phyloP scores from a whole-genome alignment of 2,329 filamentous ascomycete genomes.

The Nemania serpens region DNA sequence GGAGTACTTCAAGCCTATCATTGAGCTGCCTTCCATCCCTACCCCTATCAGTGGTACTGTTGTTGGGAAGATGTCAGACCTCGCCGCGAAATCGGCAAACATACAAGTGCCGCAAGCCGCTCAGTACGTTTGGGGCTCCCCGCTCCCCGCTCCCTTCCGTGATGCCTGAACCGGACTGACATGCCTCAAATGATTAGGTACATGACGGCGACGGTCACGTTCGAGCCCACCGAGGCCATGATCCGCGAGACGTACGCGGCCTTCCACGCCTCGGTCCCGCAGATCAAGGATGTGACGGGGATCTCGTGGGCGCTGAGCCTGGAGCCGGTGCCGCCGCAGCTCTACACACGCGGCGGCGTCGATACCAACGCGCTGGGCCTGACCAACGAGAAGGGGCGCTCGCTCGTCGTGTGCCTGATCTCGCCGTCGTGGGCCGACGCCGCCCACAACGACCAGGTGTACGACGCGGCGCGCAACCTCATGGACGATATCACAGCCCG shows the following conservation, averaged over 20 bases:
- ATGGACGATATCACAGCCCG: constrained; percentile 3
- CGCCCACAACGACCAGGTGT: constrained; percentile 13
- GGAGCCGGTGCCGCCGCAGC: constrained; percentile 28
- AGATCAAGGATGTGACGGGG: constrained; percentile 4
- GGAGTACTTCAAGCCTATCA: constrained; percentile 20
- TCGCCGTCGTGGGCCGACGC: constrained; percentile 11
- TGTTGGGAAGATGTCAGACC: constrained; percentile 20
- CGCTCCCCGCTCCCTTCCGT: background rate
- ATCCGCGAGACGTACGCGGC: constrained; percentile 21
- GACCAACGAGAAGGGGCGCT: background rate
- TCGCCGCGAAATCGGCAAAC: constrained; percentile 11
- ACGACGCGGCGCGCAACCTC: constrained; percentile 13
- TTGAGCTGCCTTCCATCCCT: constrained; percentile 13
- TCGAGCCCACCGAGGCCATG: constrained; percentile 23
- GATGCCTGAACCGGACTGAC: background rate
- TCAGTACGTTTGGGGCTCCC: constrained; percentile 12
- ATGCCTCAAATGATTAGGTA: constrained; percentile 8
- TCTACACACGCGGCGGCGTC: constrained; percentile 20
- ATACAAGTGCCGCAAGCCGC: constrained; percentile 20
- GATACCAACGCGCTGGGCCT: constrained; percentile 27
- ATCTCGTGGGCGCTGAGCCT: constrained; percentile 25
- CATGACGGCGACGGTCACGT: constrained; percentile 22
- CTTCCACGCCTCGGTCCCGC: constrained; percentile 15
- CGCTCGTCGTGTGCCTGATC: constrained; percentile 16
- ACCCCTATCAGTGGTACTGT: background rate